These are phyloP conservation scores for Phytophthora agathidicida DNA, from an alignment of 352 stramenopile genomes.

Conservation along the genomic window DNA sequence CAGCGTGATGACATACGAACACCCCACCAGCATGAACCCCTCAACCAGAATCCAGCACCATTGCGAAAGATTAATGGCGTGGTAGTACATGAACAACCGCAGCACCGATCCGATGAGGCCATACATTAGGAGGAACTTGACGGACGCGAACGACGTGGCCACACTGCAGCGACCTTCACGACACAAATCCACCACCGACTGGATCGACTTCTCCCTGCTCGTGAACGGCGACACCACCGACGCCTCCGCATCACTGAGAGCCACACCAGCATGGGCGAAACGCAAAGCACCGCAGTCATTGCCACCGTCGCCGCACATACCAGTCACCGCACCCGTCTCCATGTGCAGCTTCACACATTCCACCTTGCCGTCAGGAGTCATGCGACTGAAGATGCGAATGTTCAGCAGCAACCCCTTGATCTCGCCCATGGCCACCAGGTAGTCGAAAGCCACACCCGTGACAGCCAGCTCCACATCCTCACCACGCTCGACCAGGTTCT, in stretches of 20 bases:
- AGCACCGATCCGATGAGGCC: constrained; percentile 73
- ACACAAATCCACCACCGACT: constrained; percentile 83
- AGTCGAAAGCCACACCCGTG: constrained; percentile 45
- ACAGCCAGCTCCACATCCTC: constrained; percentile 48
- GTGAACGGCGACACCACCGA: constrained; percentile 86
- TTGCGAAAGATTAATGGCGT: constrained; percentile 71
- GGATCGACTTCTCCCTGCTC: constrained; percentile 76
- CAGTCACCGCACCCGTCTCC: constrained; percentile 43
- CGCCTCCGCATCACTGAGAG: constrained; percentile 75
- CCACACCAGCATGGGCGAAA: constrained; percentile 77
- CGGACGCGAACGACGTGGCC: constrained; percentile 79
- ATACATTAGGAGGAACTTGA: constrained; percentile 93
- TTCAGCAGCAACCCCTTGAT: constrained; percentile 44
- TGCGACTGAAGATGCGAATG: too few relatives aligned
- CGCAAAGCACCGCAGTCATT: constrained; percentile 88
- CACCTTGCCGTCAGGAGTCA: constrained; percentile 50
- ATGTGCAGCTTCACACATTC: constrained; percentile 49
- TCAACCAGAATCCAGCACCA: constrained; percentile 79
- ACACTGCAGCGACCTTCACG: constrained; percentile 88
- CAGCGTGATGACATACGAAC: constrained; percentile 79
- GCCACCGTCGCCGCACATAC: constrained; percentile 64
- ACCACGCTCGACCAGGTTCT: constrained; percentile 30
- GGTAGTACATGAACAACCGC: constrained; percentile 74
- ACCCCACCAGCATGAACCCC: constrained; percentile 63
- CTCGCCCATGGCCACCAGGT: constrained; percentile 39